Evolutionary conservation across 306 rosid species (phyloP), one percentile per base, ranked within the genome.

Genomic region (Oemleria cerasiformis): DNA sequence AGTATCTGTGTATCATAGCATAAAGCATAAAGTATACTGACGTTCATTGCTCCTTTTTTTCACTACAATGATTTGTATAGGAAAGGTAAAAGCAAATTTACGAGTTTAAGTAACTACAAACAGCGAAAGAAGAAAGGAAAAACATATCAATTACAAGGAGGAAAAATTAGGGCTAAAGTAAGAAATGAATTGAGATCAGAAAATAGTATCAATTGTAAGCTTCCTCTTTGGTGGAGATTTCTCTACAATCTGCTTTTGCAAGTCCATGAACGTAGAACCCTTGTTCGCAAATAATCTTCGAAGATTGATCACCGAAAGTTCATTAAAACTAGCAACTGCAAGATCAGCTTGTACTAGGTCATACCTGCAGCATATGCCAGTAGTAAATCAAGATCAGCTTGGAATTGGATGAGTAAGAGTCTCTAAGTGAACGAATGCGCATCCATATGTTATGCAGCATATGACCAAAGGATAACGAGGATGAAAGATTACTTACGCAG

Each of bases 321-420:
- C 99, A 49, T 75, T 86, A 23, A 89, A 89, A 77, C 88, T 87
- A 60, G 87, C 99, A 62, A 95, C 87, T n/a, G 99, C 89, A 82
- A 95, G 96, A 86, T 95, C 99, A n/a, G 97, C 96, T 76, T 95
- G 99, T 65, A 76, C 84, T 79, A 95, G 87, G 68, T 95, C 90
- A 70, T 95, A 95, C 83, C 96, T 94, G 84, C 82, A 68, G 84
- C 82, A 68, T 15, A 43, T 75, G 75, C 67, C 78, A 30, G 36
- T 30, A 1, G 36, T 30, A 2, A 30, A 30, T 30, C 36, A 30
- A 30, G 36, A 30, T 30, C 2, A 30, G 36, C 36, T 30, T 30
- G 36, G 36, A 30, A 30, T 30, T 30, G 36, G 36, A 30, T 2
- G 36, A 30, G 36, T 30, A 4, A 30, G 36, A 30, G 36, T 30